These are phyloP conservation scores for Lanzia echinophila DNA, from an alignment of 2,329 filamentous ascomycete genomes.

Conservation along the genomic window DNA sequence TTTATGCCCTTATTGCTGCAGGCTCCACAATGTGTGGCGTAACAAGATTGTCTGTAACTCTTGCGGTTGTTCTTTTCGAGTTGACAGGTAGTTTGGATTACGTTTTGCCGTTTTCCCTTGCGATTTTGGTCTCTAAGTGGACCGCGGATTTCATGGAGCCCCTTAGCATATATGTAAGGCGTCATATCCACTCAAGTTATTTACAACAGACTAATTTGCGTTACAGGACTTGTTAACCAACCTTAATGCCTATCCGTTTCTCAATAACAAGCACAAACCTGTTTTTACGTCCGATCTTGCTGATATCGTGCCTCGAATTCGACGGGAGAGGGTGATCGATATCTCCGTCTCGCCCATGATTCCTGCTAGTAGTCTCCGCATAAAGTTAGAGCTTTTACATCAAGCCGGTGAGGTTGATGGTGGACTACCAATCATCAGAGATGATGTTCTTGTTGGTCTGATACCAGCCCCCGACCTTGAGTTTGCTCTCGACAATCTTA, in stretches of 20 bases:
- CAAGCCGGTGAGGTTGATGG: constrained; percentile 85
- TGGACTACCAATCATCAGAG: constrained; percentile 76
- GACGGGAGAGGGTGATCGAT: constrained; percentile 76
- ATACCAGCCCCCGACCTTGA: constrained; percentile 93
- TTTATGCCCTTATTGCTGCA: constrained; percentile 90
- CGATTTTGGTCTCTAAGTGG: constrained; percentile 95
- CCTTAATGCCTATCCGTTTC: constrained; percentile 94
- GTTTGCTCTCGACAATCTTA: constrained; percentile 79
- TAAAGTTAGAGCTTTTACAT: constrained; percentile 76
- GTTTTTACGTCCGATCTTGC: constrained; percentile 82
- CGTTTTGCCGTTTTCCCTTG: constrained; percentile 87
- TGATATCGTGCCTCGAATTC: constrained; percentile 74
- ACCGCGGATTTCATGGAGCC: constrained; percentile 93
- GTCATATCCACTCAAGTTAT: too few relatives aligned
- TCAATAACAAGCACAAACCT: constrained; percentile 94
- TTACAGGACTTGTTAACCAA: constrained; percentile 78
- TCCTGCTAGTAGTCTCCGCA: constrained; percentile 65
- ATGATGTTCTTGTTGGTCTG: constrained; percentile 75
- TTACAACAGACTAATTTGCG: neutral
- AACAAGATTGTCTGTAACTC: constrained; percentile 83
- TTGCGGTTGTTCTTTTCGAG: constrained; percentile 94
- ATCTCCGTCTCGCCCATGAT: constrained; percentile 78
- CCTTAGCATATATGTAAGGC: constrained; percentile 75
- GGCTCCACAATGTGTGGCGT: constrained; percentile 98
- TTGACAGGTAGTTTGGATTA: constrained; percentile 92